These are phyloP conservation scores for Globisporangium perplexum DNA, from an alignment of 352 stramenopile species.

Conservation along the genomic window DNA sequence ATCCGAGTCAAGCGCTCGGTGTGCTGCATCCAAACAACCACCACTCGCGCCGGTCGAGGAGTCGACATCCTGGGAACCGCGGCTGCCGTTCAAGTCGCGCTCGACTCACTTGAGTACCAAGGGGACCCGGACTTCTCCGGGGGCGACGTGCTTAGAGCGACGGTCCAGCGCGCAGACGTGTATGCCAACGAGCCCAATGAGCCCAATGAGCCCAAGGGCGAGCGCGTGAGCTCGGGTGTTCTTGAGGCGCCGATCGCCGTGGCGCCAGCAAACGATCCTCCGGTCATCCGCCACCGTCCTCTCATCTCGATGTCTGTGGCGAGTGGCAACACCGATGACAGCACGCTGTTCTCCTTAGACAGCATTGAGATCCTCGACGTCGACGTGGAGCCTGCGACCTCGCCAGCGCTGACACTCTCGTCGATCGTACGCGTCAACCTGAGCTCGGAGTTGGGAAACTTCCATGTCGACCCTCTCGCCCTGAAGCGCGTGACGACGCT, in stretches of 20 bases:
- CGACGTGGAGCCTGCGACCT: neutral
- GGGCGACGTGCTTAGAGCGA: constrained; percentile 5
- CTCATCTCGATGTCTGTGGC: neutral
- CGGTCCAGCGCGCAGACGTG: neutral
- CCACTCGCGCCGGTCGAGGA: neutral
- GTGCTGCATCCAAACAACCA: constrained; percentile 10
- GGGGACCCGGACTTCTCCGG: constrained; percentile 15
- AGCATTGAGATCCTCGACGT: constrained; percentile 5
- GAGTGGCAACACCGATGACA: neutral
- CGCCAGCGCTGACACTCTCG: neutral
- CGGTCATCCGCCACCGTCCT: neutral
- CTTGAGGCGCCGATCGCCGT: neutral
- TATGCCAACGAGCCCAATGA: neutral
- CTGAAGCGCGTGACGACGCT: neutral
- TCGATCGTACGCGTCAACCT: constrained; percentile 6
- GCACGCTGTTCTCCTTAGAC: constrained; percentile 1
- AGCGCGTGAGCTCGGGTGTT: neutral
- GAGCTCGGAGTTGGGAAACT: neutral
- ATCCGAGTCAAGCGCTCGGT: constrained; percentile 5
- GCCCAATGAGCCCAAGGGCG: too few relatives aligned
- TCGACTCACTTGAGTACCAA: constrained; percentile 13
- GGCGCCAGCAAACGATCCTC: constrained; percentile 9
- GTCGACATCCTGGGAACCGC: constrained; percentile 7
- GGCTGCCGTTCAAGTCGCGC: constrained; percentile 2
- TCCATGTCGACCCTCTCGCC: constrained; percentile 1